These are phyloP conservation scores for Fusarium domesticum DNA, from an alignment of 2,329 filamentous ascomycete genomes.

Conservation along the genomic window DNA sequence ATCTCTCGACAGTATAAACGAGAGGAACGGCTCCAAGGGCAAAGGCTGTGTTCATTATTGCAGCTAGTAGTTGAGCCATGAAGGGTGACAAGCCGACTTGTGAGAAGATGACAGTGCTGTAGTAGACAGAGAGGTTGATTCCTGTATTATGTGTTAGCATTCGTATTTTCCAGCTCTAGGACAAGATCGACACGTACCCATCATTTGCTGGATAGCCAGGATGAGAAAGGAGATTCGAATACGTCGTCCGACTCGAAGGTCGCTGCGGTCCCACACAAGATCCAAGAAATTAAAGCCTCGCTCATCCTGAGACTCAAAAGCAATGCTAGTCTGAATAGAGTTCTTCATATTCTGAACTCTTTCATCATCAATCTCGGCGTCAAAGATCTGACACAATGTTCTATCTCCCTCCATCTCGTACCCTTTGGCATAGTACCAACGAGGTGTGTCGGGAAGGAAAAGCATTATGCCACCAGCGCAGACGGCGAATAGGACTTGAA, in stretches of 20 bases:
- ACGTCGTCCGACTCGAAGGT: constrained; percentile 1
- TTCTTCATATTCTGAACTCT: constrained; percentile 4
- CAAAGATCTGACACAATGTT: constrained; percentile 3
- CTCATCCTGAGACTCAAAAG: constrained; percentile 5
- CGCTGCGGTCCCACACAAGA: background rate
- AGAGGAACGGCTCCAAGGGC: constrained; percentile 7
- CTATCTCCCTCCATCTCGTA: constrained; percentile 6
- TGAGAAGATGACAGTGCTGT: constrained; percentile 2
- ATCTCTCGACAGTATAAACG: constrained; percentile 6
- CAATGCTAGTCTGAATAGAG: constrained; percentile 8
- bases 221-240: constrained; percentile 1
- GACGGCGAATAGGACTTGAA: constrained; percentile 8
- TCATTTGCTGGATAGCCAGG: constrained; percentile 3
- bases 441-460: constrained; percentile 9
- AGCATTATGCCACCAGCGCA: constrained; percentile 6
- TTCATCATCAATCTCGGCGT: constrained; percentile 2
- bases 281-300: constrained; percentile 4
- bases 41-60: constrained; percentile 12
- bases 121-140: constrained; percentile 2
- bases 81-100: constrained; percentile 1
- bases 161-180: background rate
- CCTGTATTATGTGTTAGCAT: background rate
- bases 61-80: constrained; percentile 9
- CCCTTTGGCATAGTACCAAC: constrained; percentile 13
- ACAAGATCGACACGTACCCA: background rate